phyloP scores from a whole-genome alignment of 768 basidiomycete genomes.

The Kwoniella dejecticola region DNA sequence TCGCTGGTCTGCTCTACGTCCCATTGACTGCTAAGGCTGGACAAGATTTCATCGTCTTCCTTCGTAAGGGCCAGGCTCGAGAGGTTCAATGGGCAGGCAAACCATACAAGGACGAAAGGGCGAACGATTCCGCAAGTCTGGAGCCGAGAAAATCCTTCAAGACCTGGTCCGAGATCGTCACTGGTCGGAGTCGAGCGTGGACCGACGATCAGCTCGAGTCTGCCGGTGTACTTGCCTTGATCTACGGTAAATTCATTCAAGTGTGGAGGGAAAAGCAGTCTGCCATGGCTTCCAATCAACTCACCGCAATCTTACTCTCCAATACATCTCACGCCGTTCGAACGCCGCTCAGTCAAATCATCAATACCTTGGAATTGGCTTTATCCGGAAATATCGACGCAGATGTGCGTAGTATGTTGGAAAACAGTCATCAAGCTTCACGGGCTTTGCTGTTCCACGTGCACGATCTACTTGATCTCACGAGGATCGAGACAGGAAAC shows the following conservation, averaged over 20 bases:
- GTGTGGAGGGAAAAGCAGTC: constrained; percentile 82
- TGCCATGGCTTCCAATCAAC: constrained; percentile 69
- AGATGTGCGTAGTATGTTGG: constrained; percentile 74
- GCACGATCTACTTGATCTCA: constrained; percentile 79
- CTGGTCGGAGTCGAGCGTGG: constrained; percentile 70
- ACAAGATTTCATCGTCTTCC: constrained; percentile 76
- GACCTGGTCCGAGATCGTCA: constrained; percentile 73
- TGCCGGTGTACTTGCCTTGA: constrained; percentile 73
- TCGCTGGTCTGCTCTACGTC: constrained; percentile 74
- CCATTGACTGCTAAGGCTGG: constrained; percentile 69
- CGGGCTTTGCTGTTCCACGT: constrained; percentile 77
- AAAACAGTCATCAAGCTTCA: constrained; percentile 72
- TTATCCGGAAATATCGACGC: constrained; percentile 71
- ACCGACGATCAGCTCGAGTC: constrained; percentile 82
- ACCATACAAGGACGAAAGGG: constrained; percentile 61
- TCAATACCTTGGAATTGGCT: constrained; percentile 81
- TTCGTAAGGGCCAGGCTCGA: constrained; percentile 71
- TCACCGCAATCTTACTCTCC: constrained; percentile 72
- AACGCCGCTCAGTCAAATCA: constrained; percentile 64
- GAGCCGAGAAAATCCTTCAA: constrained; percentile 81
- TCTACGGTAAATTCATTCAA: constrained; percentile 78
- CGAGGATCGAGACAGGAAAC: constrained; percentile 72
- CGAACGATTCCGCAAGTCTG: constrained; percentile 58
- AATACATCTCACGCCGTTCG: constrained; percentile 82
- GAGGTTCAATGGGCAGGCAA: constrained; percentile 78